phyloP scores from a whole-genome alignment of 208 protist species.

The Angomonas deanei region DNA sequence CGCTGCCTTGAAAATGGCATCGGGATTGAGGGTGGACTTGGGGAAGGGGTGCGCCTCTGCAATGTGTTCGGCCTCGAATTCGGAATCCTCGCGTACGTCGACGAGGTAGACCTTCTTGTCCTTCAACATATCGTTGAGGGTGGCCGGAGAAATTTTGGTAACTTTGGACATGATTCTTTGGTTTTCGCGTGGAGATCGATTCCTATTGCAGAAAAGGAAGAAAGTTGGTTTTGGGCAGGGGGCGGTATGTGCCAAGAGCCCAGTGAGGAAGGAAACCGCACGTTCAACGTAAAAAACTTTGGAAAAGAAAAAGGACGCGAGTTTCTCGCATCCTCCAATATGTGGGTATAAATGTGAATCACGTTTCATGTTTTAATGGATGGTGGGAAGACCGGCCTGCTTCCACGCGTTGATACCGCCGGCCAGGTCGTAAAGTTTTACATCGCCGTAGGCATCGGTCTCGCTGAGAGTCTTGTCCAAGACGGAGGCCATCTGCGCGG shows the following conservation, averaged over 20 bases:
- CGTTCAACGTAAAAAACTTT: too few species aligned
- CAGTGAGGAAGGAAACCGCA: too few species aligned
- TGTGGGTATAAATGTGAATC: too few species aligned
- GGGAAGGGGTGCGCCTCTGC: slow-evolving; percentile 23
- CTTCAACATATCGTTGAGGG: slow-evolving; percentile 13
- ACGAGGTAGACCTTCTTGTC: slow-evolving; percentile 26
- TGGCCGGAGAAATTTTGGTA: neutral
- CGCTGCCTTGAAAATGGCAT: slow-evolving; percentile 20
- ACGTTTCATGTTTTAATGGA: too few species aligned
- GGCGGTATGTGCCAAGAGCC: too few species aligned
- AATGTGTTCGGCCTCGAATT: slow-evolving; percentile 43
- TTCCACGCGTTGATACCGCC: slow-evolving; percentile 42
- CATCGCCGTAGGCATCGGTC: slow-evolving; percentile 5
- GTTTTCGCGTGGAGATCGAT: too few species aligned
- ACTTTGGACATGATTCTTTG: too few species aligned
- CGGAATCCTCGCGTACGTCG: slow-evolving; percentile 29
- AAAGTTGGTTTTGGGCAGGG: too few species aligned
- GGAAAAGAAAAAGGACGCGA: too few species aligned
- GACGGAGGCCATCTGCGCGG: slow-evolving; percentile 10
- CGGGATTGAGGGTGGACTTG: slow-evolving; percentile 16
- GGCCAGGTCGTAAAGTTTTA: slow-evolving; percentile 30
- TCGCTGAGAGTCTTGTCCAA: slow-evolving; percentile 13
- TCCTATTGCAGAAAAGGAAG: too few species aligned
- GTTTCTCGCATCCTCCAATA: too few species aligned
- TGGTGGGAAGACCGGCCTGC: slow-evolving; percentile 11